Evolutionary conservation across 768 basidiomycete species (phyloP), one percentile per base, ranked within the genome.

Genomic region (Termitomyces sp.): DNA sequence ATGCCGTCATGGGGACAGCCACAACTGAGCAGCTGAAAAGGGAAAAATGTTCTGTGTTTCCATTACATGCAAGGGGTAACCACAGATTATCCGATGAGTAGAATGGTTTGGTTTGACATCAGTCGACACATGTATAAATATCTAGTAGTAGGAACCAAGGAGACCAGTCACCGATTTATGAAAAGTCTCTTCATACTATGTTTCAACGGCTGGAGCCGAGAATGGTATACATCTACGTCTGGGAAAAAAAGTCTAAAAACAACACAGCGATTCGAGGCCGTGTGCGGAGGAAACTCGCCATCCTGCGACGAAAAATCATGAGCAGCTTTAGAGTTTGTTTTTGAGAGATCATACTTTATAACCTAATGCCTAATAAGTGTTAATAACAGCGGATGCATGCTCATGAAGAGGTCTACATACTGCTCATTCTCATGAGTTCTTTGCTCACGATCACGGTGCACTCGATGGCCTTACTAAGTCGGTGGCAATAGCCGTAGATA

Each of bases 41-140:
- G 35, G 58, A 1, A 55, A 55, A 21, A 30, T 48, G 35, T 59
- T 59, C 58, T 32, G 44, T 38, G 32, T 40, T 44, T 10, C 17
- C 43, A 19, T 9, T 43, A 42, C 34, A 35, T 55, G 30, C 40
- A 42, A 30, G 37, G 14, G 38, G 37, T 15, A 10, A 37, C 38
- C 22, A 26, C 26, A 14, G 22, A 47, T 41, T 22, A 17, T 37
- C 22, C n/a, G 17, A 35, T 5, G 44, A 45, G 19, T 19, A 46
- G 12, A 38, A 35, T 10, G 19, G 21, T 26, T 42, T 11, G 38
- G 8, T 14, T 42, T 55, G 30, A 26, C 41, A 15, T 26, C 22
- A 49, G 47, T 44, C 14, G 2, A 17, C n/a, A 12, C 28, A 19
- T 43, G 12, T 4, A 5, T 43, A 7, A 41, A 41, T 30, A n/a